Conservation (phyloP, 1,139 yeast genomes). For the Pneumocystis oryctolagi region DNA sequence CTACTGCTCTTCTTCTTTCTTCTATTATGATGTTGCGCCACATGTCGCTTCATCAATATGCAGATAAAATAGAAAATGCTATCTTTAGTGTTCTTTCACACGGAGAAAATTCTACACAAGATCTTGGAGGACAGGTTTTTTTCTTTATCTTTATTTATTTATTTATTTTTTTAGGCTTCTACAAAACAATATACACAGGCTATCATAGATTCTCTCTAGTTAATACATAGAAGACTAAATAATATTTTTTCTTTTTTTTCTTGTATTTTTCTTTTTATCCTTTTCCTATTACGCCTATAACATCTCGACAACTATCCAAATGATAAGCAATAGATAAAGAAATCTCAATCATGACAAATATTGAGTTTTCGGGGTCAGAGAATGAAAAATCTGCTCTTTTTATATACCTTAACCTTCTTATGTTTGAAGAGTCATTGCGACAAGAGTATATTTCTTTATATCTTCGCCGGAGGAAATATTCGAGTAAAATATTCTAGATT, state of each 20-base stretch:
- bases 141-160: neutral
- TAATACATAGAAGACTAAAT: neutral
- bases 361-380: neutral
- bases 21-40: constrained; percentile 99
- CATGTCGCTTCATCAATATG: constrained; percentile 73
- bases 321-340: neutral
- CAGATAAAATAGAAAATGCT: constrained; percentile 73
- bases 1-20: constrained; percentile 88
- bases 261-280: neutral
- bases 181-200: neutral
- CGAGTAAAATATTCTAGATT: neutral
- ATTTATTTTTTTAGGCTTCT: neutral
- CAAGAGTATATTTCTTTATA: constrained; percentile 7
- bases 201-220: neutral
- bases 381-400: neutral
- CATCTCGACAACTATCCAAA: neutral
- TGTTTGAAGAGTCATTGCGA: constrained; percentile 9
- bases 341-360: neutral
- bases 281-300: neutral
- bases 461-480: constrained; percentile 5
- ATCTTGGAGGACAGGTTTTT: constrained; percentile 52
- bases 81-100: constrained; percentile 87
- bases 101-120: constrained; percentile 90
- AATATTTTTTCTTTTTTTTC: neutral
- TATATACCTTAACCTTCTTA: constrained; percentile 7